Base-by-base conservation (phyloP, 176 grass and related monocot genomes). In the Tillandsia leiboldiana region DNA sequence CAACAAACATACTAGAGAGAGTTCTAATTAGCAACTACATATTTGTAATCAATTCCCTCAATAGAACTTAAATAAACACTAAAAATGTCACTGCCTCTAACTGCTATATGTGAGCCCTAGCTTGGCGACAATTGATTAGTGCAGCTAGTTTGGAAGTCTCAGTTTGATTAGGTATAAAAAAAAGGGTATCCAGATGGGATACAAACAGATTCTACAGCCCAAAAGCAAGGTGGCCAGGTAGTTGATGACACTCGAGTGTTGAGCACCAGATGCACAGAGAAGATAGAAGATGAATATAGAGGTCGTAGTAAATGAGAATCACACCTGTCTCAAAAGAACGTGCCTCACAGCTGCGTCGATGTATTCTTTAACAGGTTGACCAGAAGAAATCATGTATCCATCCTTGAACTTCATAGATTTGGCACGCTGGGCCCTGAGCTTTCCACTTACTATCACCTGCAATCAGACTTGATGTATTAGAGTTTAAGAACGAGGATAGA, bases 341-440 rank as follows among this genome's bases (percentile, higher is more conserved):
- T 95, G 91, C 51, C 91, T 87, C 8, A 95, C 91, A 75, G 91
- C 87, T 1, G 91, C 61, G 64, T 95, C 87, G 56, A 95, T 90
- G 81, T 95, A 95, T 71, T 95, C 91, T 0, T 95, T 95, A 8
- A 95, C 91, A 9, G 91, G 87, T 78, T 95, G 91, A 67, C 91
- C 91, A 67, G 91, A 95, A 3, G 91, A 95, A 72, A 95, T 90
- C 87, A 95, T 95, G 75, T 95, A 95, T 0, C 91, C 91, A 67
- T 95, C 91, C 84, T 90, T 95, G 81, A 95, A 95, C 65, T 95
- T 95, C 91, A 95, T 95, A 27, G 84, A 87, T 73, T 95, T 95
- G 47, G 91, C 91, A 84, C 91, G 88, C 50, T 95, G 87, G 33
- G 91, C 91, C 87, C 91, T 95, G 27, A 95, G 81, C 76, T 95